Evolutionary conservation across 257 asterid genomes (phyloP).

Genomic region (Nicotiana tomentosiformis): DNA sequence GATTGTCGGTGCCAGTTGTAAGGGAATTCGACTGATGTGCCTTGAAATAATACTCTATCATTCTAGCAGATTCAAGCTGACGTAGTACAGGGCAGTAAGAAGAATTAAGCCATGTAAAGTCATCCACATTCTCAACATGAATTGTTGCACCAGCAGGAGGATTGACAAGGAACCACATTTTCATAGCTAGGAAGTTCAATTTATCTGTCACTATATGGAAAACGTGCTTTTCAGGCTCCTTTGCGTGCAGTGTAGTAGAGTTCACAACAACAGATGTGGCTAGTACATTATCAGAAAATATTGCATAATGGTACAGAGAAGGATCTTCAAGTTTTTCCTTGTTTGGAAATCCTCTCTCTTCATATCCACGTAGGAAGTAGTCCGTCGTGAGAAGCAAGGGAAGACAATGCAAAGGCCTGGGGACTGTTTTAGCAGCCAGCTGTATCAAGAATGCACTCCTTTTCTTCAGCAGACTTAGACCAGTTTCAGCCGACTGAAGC

Average conservation of each 20-base stretch:
- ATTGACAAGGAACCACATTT: constrained; percentile 90
- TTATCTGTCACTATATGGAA: constrained; percentile 93
- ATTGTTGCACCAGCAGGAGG: constrained; percentile 67
- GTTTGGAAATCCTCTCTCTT: constrained; percentile 47
- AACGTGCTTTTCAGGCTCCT: constrained; percentile 79
- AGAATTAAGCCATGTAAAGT: constrained; percentile 87
- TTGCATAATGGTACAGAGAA: constrained; percentile 76
- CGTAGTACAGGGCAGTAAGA: constrained; percentile 92
- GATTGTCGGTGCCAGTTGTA: constrained; percentile 68
- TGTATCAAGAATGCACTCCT: constrained; percentile 85
- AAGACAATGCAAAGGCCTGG: constrained; percentile 84
- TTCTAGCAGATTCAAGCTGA: constrained; percentile 86
- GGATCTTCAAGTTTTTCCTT: constrained; percentile 81
- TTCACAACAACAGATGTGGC: constrained; percentile 91
- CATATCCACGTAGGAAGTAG: constrained; percentile 54
- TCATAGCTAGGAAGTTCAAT: constrained; percentile 88
- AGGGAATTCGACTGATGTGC: constrained; percentile 81
- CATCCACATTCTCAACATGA: constrained; percentile 81
- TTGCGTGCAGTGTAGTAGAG: constrained; percentile 76
- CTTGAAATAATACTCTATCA: constrained; percentile 94
- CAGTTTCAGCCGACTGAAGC: constrained; percentile 78
- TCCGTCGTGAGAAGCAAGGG: constrained; percentile 78
- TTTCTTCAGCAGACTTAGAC: constrained; percentile 49
- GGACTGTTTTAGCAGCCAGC: constrained; percentile 92
- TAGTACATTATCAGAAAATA: constrained; percentile 85